Evolutionary conservation across 352 stramenopile genomes (phyloP), one percentile per base, ranked within the genome.

Genomic region (Saprolegnia parasitica): DNA sequence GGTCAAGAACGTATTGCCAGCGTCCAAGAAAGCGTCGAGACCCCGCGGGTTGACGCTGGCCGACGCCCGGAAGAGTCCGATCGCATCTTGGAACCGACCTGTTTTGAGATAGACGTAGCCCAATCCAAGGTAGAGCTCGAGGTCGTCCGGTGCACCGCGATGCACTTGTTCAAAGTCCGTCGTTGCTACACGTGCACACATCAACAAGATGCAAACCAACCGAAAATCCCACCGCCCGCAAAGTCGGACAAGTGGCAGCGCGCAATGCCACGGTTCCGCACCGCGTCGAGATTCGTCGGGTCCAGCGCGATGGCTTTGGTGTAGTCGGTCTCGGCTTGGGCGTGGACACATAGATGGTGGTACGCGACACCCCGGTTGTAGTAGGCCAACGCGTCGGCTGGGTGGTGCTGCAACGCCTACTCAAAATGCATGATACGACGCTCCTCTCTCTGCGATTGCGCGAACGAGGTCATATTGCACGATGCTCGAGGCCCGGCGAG

Each of bases 1-100:
- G 64, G 85, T 92, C 24, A 90, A 90, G 71, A 89, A 88, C 3
- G 83, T 81, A 55, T 91, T 92, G 50, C 81, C 84, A n/a, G 79
- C 87, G 60, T 92, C 84, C 0, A 77, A 78, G 50, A 84, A 88
- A 6, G 83, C 90, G 50, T 92, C 81, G 32, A 80, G 77, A 49
- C 76, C 85, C 10, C 86, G 58, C 0, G 81, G 76, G 15, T 84
- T 83, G 66, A 88, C 88, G 8, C 76, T 78, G 10, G 80, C 79
- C 23, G 29, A 61, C 35, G 63, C 54, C n/a, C 35, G 54, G 50
- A 92, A 92, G 29, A 80, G 79, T 23, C 72, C 78, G 1, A 83
- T 83, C 9, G 84, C 84, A 32, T 88, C 76, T 46, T 88, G 77
- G 40, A 90, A 89, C 26, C 80, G 75, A n/a, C 83, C 83, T 2